Percentiles rank a stretch among this genome's conserved stretches.
phyloP scores from a whole-genome alignment of 2,329 filamentous ascomycete species.

The Fusarium verticillioides region DNA sequence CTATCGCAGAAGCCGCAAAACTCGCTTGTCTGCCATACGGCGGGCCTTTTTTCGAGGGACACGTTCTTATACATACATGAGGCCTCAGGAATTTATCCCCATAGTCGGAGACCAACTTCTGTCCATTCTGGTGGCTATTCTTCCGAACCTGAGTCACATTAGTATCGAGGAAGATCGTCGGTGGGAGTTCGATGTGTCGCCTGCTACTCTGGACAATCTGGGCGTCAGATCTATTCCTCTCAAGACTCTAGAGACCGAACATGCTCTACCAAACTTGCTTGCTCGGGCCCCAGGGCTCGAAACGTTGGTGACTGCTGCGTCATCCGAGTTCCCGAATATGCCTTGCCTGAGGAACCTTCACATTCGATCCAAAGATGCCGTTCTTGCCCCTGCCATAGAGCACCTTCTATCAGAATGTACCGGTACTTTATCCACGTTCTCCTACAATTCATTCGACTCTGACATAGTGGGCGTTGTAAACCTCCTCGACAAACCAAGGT shows the following conservation, averaged over 20 bases:
- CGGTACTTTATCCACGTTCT: background rate
- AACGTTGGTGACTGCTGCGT: background rate
- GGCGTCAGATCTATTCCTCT: background rate
- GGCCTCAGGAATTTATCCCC: rapidly evolving
- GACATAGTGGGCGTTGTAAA: rapidly evolving
- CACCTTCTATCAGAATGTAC: background rate
- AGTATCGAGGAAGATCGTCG: rapidly evolving
- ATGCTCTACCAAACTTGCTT: rapidly evolving
- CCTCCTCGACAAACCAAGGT: background rate
- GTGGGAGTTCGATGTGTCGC: background rate
- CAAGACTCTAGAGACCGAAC: background rate
- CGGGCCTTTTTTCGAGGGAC: background rate
- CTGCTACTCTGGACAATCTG: background rate
- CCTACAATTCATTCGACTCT: background rate
- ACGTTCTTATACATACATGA: rapidly evolving
- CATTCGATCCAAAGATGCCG: background rate
- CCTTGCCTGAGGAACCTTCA: background rate
- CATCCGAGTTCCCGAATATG: background rate
- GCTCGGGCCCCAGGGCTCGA: background rate
- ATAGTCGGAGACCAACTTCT: background rate
- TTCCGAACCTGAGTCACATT: background rate
- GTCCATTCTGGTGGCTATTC: background rate
- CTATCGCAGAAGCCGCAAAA: rapidly evolving
- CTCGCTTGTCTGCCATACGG: background rate
- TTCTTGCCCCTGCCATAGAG: rapidly evolving